A percentile compares a stretch with the other conserved stretches of the same genome.
Conservation (phyloP, 2,329 filamentous ascomycete genomes). For the Sclerotinia borealis region DNA sequence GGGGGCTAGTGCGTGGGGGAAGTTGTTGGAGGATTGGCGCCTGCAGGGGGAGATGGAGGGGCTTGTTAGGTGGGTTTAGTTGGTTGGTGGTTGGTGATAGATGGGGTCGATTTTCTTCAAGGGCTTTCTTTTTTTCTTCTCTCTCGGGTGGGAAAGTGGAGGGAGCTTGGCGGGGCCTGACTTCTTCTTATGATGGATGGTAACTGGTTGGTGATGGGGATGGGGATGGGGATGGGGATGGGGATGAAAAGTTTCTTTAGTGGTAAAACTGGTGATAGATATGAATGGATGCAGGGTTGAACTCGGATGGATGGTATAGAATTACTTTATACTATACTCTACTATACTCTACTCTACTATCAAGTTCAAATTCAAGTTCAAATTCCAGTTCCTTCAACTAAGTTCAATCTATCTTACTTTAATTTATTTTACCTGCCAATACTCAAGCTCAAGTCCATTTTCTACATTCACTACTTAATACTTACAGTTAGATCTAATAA, state of each 20-base stretch:
- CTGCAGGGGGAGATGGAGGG: slow-evolving; percentile 2
- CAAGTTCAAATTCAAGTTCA: no score
- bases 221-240: no score
- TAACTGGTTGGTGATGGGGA: not conserved
- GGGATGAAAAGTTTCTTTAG: not conserved
- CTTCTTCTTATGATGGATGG: not conserved
- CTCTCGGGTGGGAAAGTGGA: not conserved
- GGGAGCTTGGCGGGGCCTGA: not conserved
- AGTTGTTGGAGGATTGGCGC: slow-evolving; percentile 7
- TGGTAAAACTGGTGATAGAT: not conserved
- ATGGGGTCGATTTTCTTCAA: not conserved
- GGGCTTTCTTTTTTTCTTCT: not conserved
- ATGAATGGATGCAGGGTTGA: not conserved
- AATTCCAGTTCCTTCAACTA: no score
- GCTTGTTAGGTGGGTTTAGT: not conserved
- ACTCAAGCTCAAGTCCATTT: no score
- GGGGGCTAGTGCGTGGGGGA: slow-evolving; percentile 9
- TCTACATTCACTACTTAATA: no score
- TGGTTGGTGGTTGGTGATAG: not conserved
- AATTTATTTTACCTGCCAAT: no score
- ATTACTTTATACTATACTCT: not conserved
- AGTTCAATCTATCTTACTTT: no score
- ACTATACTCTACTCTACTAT: not conserved
- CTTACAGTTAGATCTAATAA: no score
- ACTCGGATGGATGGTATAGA: not conserved